Evolutionary conservation across 345 rosid species (phyloP).

Genomic region (thale cress (Arabidopsis thaliana)): TAIR10.1 NC_003075.7:6484501-6485000

Average conservation of each 20-base stretch:
- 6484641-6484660: conserved; percentile 86
- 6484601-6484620: conserved; percentile 47
- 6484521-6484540: conserved; percentile 62
- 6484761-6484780: conserved; percentile 65
- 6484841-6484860: background rate
- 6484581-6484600: conserved; percentile 67
- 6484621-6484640: conserved; percentile 72
- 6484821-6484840: conserved; percentile 80
- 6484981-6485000: conserved; percentile 60
- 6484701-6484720: conserved; percentile 72
- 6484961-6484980: conserved; percentile 53
- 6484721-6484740: conserved; percentile 80
- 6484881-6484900: background rate
- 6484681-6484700: conserved; percentile 75
- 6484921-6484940: conserved; percentile 60
- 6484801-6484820: conserved; percentile 69
- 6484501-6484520: conserved; percentile 68
- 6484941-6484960: conserved; percentile 66
- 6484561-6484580: conserved; percentile 72
- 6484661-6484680: conserved; percentile 76
- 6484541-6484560: conserved; percentile 55
- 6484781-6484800: conserved; percentile 67
- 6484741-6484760: conserved; percentile 75
- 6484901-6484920: conserved; percentile 24
- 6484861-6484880: background rate